Base-by-base conservation (phyloP, 2,329 filamentous ascomycete species). In the Monilinia vaccinii-corymbosi region DNA sequence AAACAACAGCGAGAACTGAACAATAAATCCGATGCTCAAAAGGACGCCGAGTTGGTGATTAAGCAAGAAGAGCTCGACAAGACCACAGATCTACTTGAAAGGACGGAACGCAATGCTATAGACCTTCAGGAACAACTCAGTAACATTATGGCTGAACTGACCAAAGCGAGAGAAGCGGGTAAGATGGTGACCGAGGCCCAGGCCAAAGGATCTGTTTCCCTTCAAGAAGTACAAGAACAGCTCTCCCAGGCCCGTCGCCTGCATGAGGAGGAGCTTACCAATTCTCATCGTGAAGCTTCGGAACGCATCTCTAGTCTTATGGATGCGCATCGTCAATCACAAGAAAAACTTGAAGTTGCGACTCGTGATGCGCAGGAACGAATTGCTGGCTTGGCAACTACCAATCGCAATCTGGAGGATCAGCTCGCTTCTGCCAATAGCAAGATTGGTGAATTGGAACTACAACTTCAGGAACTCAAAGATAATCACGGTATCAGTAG, bases 1-100 rank as follows among this genome's bases (percentile, higher is more conserved):
- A 93, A 96, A 75, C 92, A 97, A 72, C 93, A 97, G 74, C 88
- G 92, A 61, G 91, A 96, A 70, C 81, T 97, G 60, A 96, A 96
- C 75, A 91, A 81, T 76, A 92, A 92, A 70, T 91, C 90, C 1
- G 91, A 96, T 65, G 79, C 82, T 23, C 81, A 86, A 62, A 84
- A 86, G 69, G 86, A 88, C 66, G 80, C 80, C 45, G 82, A 88
- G 63, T 72, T 89, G n/a, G 76, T 80, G 28, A 72, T 77, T 51
- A 84, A 82, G 67, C 76, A 79, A 57, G 78, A 81, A 18, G 80
- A 86, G 65, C 70, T 88, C 8, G 77, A 82, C 40, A 74, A 72
- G 18, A 67, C 73, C 7, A 69, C 74, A 34, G 66, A 60, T 13
- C 67, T 76, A 25, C 67, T 73, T 6, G 70, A 71, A 16, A 68